phyloP scores from a whole-genome alignment of 139 green algal species.

The Nannochloris sp. region DNA sequence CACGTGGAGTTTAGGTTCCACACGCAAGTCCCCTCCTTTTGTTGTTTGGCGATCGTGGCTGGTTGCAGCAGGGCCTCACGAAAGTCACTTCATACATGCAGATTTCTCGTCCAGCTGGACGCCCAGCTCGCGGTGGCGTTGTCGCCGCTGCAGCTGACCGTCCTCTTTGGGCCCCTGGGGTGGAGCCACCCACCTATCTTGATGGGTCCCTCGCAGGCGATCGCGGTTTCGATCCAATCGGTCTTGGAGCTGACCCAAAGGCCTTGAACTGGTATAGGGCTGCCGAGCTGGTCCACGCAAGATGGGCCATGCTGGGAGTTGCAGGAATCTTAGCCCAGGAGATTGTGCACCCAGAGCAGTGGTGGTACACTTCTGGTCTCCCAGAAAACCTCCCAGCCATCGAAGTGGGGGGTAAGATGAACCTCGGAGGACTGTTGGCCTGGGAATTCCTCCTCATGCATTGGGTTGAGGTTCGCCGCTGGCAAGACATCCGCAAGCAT shows the following conservation, averaged over 20 bases:
- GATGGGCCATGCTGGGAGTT: constrained; percentile 86
- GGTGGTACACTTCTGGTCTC: constrained; percentile 28
- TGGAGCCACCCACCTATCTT: neutral
- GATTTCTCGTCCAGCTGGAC: neutral
- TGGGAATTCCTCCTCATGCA: constrained; percentile 55
- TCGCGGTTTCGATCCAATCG: constrained; percentile 52
- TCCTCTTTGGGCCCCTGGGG: neutral
- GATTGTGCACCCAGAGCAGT: constrained; percentile 21
- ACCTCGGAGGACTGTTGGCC: constrained; percentile 33
- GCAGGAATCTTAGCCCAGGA: constrained; percentile 74
- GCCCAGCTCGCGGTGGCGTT: neutral
- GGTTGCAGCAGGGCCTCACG: neutral
- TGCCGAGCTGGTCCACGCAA: constrained; percentile 60
- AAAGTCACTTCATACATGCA: neutral
- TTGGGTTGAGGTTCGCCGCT: constrained; percentile 49
- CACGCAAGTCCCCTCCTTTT: no score
- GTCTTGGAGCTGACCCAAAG: constrained; percentile 51
- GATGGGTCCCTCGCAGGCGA: neutral
- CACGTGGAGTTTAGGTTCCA: no score
- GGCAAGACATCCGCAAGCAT: constrained; percentile 41
- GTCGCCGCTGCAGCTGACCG: constrained; percentile 5
- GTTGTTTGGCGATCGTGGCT: neutral
- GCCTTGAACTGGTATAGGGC: constrained; percentile 46
- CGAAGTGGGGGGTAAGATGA: constrained; percentile 10
- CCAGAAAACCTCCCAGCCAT: constrained; percentile 15